Evolutionary conservation across 148 eudicot species (phyloP).

Genomic region (Camellia lanceoleosa): DNA sequence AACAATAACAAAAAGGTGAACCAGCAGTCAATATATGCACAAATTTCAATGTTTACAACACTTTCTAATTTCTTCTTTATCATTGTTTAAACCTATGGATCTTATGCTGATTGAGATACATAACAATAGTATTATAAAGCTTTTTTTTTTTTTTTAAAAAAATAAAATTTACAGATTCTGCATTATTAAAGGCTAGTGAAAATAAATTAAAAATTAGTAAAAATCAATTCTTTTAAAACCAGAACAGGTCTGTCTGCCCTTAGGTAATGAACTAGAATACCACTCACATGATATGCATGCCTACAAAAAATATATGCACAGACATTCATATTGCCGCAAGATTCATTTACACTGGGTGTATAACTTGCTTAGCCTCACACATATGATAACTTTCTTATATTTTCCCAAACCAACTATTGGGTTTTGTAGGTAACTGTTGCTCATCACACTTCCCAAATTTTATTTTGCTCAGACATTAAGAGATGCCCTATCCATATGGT

Average conservation of each 20-base stretch:
- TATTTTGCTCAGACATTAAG: no score
- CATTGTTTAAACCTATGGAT: neutral
- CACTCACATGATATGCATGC: neutral
- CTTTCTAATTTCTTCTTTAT: neutral
- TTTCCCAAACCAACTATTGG: neutral
- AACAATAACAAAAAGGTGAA: neutral
- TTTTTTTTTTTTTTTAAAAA: no score
- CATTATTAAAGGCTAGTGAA: no score
- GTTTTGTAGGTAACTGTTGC: neutral
- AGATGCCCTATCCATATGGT: no score
- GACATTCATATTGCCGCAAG: neutral
- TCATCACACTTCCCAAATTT: neutral
- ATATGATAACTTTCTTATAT: neutral
- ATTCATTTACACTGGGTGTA: neutral
- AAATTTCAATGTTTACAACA: neutral
- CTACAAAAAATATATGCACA: neutral
- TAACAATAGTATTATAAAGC: no score
- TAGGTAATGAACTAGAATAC: no score
- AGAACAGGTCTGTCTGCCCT: no score
- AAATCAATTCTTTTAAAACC: no score
- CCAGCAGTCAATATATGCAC: neutral
- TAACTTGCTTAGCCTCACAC: neutral
- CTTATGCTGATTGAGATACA: no score
- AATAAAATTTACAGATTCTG: no score
- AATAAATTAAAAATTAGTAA: no score